Evolutionary conservation across 2,329 filamentous ascomycete genomes (phyloP).

Genomic region (Penicillium psychrosexuale): DNA sequence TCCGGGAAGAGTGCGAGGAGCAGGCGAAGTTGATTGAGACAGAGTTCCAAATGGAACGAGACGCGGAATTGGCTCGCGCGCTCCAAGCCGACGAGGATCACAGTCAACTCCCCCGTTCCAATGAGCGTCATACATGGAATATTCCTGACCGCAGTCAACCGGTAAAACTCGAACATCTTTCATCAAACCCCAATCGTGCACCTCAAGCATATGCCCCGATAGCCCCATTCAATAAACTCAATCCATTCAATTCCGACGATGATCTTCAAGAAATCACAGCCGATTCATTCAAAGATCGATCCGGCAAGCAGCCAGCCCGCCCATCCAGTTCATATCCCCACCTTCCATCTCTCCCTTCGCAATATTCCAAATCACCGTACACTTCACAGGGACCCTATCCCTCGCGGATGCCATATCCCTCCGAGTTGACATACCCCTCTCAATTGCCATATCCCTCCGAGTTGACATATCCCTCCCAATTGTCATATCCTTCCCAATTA

Average conservation of each 20-base stretch:
- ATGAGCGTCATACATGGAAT: constrained; percentile 3
- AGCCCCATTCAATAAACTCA: not conserved
- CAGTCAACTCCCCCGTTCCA: not conserved
- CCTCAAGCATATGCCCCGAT: not conserved
- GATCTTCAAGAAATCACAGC: constrained; percentile 28
- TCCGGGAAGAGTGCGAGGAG: constrained; percentile 30
- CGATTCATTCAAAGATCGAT: constrained; percentile 9
- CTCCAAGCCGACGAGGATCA: constrained; percentile 31
- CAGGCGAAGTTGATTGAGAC: constrained; percentile 10
- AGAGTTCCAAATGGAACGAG: constrained; percentile 21
- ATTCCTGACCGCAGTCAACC: constrained; percentile 12
- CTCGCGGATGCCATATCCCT: not conserved
- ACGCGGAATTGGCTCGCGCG: constrained; percentile 39
- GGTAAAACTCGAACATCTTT: not conserved
- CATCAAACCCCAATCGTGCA: not conserved
- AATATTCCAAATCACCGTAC: not conserved
- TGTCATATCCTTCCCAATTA: not conserved
- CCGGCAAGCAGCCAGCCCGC: not conserved
- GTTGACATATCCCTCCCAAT: not conserved
- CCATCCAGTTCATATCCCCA: not conserved
- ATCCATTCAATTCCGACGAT: constrained; percentile 19
- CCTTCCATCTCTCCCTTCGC: not conserved
- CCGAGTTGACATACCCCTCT: not conserved
- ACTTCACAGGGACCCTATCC: not conserved
- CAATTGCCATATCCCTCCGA: not conserved